Conservation (phyloP, 352 stramenopile species). For the Phytophthora sojae region DNA sequence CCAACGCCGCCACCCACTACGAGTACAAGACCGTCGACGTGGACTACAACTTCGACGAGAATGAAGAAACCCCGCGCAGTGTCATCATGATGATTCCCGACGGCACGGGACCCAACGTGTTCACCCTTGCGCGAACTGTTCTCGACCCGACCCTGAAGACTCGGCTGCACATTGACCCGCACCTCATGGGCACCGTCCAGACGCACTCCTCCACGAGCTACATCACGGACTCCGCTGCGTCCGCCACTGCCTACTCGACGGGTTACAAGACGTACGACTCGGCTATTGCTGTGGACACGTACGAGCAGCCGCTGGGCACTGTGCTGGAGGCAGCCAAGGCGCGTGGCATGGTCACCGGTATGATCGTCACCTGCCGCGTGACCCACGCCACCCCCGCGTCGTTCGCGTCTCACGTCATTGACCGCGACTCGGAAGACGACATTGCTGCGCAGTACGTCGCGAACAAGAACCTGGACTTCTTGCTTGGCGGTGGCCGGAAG, state of each 20-base stretch:
- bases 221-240: slow-evolving; percentile 70
- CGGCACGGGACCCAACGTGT: slow-evolving; percentile 70
- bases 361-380: slow-evolving; percentile 66
- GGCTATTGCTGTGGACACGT: slow-evolving; percentile 66
- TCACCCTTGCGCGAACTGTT: slow-evolving; percentile 63
- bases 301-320: slow-evolving; percentile 61
- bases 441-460: slow-evolving; percentile 68
- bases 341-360: slow-evolving; percentile 70
- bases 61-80: slow-evolving; percentile 47
- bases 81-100: slow-evolving; percentile 84
- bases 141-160: slow-evolving; percentile 61
- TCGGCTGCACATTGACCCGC: slow-evolving; percentile 66
- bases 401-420: slow-evolving; percentile 62
- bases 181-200: slow-evolving; percentile 64
- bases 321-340: slow-evolving; percentile 72
- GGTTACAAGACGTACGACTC: slow-evolving; percentile 76
- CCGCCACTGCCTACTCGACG: slow-evolving; percentile 63
- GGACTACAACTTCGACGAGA: slow-evolving; percentile 67
- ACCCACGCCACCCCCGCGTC: slow-evolving; percentile 67
- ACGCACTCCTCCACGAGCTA: slow-evolving; percentile 73
- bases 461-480: slow-evolving; percentile 77
- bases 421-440: slow-evolving; percentile 62
- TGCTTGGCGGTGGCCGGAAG: slow-evolving; percentile 58
- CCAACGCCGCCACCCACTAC: slow-evolving; percentile 37
- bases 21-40: slow-evolving; percentile 76